These are phyloP conservation scores for Priceomyces melissophilus DNA, from an alignment of 805 yeast species.

Conservation along the genomic window DNA sequence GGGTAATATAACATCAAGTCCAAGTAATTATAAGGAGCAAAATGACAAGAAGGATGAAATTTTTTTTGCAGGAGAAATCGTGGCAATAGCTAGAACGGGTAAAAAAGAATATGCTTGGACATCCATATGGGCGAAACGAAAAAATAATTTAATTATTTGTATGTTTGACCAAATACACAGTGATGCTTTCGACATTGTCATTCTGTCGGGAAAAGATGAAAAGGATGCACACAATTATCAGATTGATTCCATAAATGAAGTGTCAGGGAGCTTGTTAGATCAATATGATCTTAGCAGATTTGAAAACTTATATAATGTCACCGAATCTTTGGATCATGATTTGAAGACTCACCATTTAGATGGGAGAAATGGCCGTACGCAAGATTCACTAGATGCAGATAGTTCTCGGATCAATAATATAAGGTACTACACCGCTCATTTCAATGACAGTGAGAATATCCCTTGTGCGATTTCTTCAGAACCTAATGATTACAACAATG, in stretches of 20 bases:
- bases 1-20: conserved; percentile 13
- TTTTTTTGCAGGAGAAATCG: conserved; percentile 78
- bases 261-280: conserved; percentile 33
- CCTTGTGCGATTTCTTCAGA: conserved; percentile 76
- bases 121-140: conserved; percentile 84
- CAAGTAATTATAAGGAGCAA: conserved; percentile 10
- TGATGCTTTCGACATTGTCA: conserved; percentile 55
- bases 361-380: conserved; percentile 3
- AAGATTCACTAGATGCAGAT: conserved; percentile 13
- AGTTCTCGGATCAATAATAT: conserved; percentile 44
- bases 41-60: conserved; percentile 34
- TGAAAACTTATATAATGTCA: conserved; percentile 18
- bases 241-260: conserved; percentile 25
- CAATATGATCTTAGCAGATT: conserved; percentile 14
- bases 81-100: conserved; percentile 72
- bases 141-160: conserved; percentile 68
- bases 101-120: conserved; percentile 70
- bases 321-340: conserved; percentile 25
- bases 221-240: conserved; percentile 10
- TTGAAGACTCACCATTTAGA: conserved; percentile 8
- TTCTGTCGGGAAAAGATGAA: conserved; percentile 21
- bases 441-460: conserved; percentile 45
- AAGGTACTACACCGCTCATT: conserved; percentile 58
- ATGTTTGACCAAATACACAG: conserved; percentile 81
- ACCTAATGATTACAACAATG: conserved; percentile 47